Base-by-base conservation (phyloP, 768 basidiomycete genomes). In the Lentinula aciculospora region DNA sequence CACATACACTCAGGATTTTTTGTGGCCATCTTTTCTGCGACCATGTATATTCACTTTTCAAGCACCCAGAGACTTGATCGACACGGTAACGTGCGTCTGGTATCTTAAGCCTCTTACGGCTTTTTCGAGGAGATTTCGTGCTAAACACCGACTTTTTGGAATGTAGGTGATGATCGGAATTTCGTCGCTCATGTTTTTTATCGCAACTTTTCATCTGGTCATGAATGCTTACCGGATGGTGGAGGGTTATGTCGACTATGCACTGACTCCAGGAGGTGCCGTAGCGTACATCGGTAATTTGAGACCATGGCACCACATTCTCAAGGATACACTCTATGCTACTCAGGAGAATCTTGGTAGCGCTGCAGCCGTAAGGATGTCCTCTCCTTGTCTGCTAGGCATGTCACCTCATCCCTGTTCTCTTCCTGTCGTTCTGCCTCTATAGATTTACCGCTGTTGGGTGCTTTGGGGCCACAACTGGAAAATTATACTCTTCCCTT, bases 391-490 rank as follows among this genome's bases (percentile, higher is more conserved):
- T 19, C 12, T 25, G 57, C 17, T 37, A 8, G 8, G 8, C 21
- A 10, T 28, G 19, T 32, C n/a, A n/a, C n/a, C n/a, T 6, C 12
- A 29, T 15, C 5, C n/a, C 17, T 55, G 8, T 4, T 12, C 10
- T 39, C 47, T 58, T 15, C 2, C 39, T 13, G 4, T 36, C 1
- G 31, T 4, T 42, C 13, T 25, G 4, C 9, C 28, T 19, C 17
- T 42, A 23, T 28, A 66, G 65, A 64, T 66, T 2, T 66, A 66
- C 34, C 58, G 65, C 9, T 65, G 64, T 53, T 66, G 62, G 61
- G 58, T 63, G 2, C 47, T 65, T 2, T 66, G 65, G 65, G 56
- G 60, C 17, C 31, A 39, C 3, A 31, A 61, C 25, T 62, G 50
- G 46, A 4, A 32, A 7, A 28, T 66, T 12, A 32, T 63, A 15